Base-by-base conservation (phyloP, 164 flowering plant genomes). In the Nelumbo lutea region DNA sequence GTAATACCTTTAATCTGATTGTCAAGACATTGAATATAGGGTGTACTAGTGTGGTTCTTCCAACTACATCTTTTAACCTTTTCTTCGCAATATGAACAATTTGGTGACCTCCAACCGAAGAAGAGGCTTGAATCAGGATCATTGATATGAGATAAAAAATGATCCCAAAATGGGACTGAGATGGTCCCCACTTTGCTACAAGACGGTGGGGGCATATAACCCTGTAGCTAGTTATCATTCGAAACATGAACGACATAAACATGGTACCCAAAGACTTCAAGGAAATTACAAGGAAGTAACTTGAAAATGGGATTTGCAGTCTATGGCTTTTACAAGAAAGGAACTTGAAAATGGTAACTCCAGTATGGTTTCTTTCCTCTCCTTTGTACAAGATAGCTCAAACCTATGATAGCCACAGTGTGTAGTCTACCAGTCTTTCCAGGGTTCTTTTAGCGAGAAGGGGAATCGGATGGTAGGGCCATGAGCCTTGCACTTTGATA, bases 321-420 rank as follows among this genome's bases (percentile, higher is more conserved):
- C 9, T 15, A 65, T 65, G 45, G 7, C 13, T 1, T 10, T 52
- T n/a, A 65, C 68, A 1, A 65, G 9, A 38, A 65, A 65, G 2
- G 13, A 40, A 9, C 68, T 59, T 42, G 68, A 65, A 52, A 40
- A 41, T 52, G 68, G 68, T 14, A 65, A 10, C 46, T 65, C 59
- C 40, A 65, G 58, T 42, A 52, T 13, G 5, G 68, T 65, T 52
- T 65, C 59, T 1, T 65, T 65, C 15, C 1, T 52, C 5, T 40
- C 42, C 27, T 27, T 27, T 2, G 68, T 41, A 59, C 68, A 65
- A 42, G 48, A 65, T 52, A 65, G 42, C 0, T 52, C 68, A 9
- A 65, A 65, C 27, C 68, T 59, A 0, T 58, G 68, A 53, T 51
- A 51, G 27, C 68, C 68, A 51, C 68, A 65, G 59, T 65, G 68